Evolutionary conservation across 768 basidiomycete genomes (phyloP).

Genomic region (Psilocybe sp.): DNA sequence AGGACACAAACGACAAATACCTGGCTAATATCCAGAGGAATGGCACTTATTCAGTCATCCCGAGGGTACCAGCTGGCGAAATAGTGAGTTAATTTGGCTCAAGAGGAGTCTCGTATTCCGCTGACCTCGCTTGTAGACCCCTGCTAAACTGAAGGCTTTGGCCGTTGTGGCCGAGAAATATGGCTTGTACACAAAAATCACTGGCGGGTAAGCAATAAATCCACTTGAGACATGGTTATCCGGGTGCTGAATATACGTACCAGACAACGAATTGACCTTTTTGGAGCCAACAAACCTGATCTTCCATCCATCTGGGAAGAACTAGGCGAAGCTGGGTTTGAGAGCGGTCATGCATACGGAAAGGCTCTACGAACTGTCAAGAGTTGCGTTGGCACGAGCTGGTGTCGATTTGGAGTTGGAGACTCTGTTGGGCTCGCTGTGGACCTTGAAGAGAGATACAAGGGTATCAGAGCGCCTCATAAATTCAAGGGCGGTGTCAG

Average conservation of each 20-base stretch:
- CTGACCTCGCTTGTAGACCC: slow-evolving; percentile 31
- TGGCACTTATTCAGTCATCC: slow-evolving; percentile 71
- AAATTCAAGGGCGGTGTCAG: slow-evolving; percentile 77
- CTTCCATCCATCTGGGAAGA: slow-evolving; percentile 67
- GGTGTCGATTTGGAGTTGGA: slow-evolving; percentile 71
- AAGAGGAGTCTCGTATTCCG: background rate
- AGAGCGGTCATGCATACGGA: slow-evolving; percentile 77
- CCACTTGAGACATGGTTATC: too few species aligned
- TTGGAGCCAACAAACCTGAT: slow-evolving; percentile 69
- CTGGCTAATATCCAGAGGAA: slow-evolving; percentile 73
- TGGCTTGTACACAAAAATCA: slow-evolving; percentile 56
- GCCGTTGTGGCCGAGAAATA: slow-evolving; percentile 69
- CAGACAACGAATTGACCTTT: slow-evolving; percentile 66
- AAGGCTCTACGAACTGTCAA: slow-evolving; percentile 72
- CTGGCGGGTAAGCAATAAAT: slow-evolving; percentile 10
- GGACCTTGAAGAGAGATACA: slow-evolving; percentile 69
- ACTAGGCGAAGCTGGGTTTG: slow-evolving; percentile 63
- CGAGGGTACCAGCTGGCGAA: slow-evolving; percentile 70
- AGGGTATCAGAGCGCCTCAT: slow-evolving; percentile 66
- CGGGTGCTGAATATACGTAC: slow-evolving; percentile 18
- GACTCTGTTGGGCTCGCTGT: slow-evolving; percentile 76
- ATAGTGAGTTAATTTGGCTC: slow-evolving; percentile 17
- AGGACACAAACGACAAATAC: slow-evolving; percentile 72
- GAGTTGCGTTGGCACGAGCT: slow-evolving; percentile 67
- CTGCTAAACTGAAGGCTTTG: slow-evolving; percentile 62